A percentile compares a stretch with the other conserved stretches of the same genome.
Conservation (phyloP, 345 rosid genomes). For the Combretum micranthum region DNA sequence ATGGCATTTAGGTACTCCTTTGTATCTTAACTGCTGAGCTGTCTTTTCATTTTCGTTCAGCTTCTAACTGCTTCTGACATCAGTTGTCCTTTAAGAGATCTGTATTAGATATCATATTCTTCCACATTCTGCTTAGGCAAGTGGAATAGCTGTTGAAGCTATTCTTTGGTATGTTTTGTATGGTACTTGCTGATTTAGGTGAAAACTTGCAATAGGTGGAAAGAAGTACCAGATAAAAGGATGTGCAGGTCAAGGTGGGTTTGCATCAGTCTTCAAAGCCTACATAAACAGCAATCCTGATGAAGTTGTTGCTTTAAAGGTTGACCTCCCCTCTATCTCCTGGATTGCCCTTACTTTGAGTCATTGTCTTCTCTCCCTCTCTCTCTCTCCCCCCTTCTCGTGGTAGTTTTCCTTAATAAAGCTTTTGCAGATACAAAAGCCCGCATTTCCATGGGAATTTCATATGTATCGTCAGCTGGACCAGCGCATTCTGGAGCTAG, state of each 20-base stretch:
- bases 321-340: slow-evolving; percentile 11
- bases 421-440: slow-evolving; percentile 74
- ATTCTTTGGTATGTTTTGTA: neutral
- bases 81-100: too few relatives aligned
- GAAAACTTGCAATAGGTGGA: slow-evolving; percentile 49
- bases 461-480: slow-evolving; percentile 95
- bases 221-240: slow-evolving; percentile 92
- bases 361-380: neutral
- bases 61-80: too few relatives aligned
- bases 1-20: too few relatives aligned
- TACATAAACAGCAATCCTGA: slow-evolving; percentile 55
- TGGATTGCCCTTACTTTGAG: neutral
- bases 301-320: slow-evolving; percentile 84
- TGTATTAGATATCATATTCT: too few relatives aligned
- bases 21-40: too few relatives aligned
- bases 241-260: slow-evolving; percentile 92
- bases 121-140: neutral
- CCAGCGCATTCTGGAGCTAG: slow-evolving; percentile 49
- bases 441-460: slow-evolving; percentile 95
- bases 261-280: slow-evolving; percentile 89
- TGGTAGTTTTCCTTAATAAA: neutral
- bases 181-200: neutral
- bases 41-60: too few relatives aligned
- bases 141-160: neutral
- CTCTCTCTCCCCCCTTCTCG: neutral